Conservation (phyloP, 2,329 filamentous ascomycete genomes). For the Alternaria panax region DNA sequence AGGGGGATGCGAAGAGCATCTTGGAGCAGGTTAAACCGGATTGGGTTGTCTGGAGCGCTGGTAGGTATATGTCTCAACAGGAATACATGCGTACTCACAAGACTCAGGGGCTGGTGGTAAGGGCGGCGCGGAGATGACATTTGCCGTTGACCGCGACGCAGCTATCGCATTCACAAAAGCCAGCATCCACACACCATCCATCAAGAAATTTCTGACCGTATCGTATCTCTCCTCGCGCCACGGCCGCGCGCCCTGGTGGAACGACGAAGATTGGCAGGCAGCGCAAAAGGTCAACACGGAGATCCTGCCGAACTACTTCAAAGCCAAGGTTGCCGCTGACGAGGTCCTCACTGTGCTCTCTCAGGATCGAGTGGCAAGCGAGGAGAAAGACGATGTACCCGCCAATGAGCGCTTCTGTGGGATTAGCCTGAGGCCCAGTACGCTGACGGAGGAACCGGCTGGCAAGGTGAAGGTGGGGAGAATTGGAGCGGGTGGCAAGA, state of each 20-base stretch:
- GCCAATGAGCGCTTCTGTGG: conserved; percentile 54
- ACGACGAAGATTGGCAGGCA: conserved; percentile 55
- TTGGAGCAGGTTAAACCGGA: conserved; percentile 68
- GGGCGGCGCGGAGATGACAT: conserved; percentile 59
- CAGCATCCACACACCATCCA: conserved; percentile 52
- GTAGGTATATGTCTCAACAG: conserved; percentile 48
- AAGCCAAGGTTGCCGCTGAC: conserved; percentile 64
- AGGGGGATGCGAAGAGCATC: conserved; percentile 67
- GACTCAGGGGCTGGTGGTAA: conserved; percentile 62
- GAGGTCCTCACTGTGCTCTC: conserved; percentile 60
- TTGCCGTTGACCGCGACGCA: conserved; percentile 62
- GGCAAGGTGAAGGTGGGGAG: conserved; percentile 59
- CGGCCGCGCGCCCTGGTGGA: conserved; percentile 60
- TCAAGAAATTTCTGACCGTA: conserved; percentile 64
- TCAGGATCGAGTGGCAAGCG: conserved; percentile 39
- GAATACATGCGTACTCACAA: background rate
- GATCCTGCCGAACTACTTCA: conserved; percentile 59
- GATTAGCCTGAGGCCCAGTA: conserved; percentile 61
- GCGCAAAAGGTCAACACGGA: conserved; percentile 58
- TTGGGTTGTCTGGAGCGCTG: conserved; percentile 74
- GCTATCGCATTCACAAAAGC: conserved; percentile 63
- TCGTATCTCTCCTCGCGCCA: conserved; percentile 62
- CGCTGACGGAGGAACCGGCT: conserved; percentile 57
- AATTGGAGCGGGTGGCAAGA: conserved; percentile 51
- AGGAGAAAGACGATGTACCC: conserved; percentile 35